phyloP scores from a whole-genome alignment of 2,329 filamentous ascomycete species.

The Aciculosporium take region DNA sequence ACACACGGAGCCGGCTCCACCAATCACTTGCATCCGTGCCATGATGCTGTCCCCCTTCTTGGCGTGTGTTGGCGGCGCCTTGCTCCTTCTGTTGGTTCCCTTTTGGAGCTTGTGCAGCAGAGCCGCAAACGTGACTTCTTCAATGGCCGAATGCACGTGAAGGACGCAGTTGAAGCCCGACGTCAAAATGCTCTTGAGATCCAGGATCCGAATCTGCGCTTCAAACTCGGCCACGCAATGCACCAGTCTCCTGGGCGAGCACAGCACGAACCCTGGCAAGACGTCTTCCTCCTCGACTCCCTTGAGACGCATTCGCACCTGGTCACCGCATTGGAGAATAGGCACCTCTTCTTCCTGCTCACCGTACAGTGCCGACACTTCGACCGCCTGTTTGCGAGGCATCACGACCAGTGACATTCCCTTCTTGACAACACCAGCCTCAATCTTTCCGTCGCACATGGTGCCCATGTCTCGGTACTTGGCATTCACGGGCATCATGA shows the following conservation, averaged over 20 bases:
- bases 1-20: constrained; percentile 75
- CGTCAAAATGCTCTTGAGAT: constrained; percentile 84
- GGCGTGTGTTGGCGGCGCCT: constrained; percentile 82
- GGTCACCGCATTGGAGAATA: constrained; percentile 79
- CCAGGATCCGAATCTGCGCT: constrained; percentile 89
- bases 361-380: constrained; percentile 76
- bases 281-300: constrained; percentile 97
- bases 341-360: constrained; percentile 89
- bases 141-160: constrained; percentile 92
- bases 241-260: constrained; percentile 83
- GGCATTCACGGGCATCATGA: constrained; percentile 96
- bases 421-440: constrained; percentile 89
- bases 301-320: constrained; percentile 80
- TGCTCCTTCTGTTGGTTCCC: constrained; percentile 85
- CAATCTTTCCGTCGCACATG: constrained; percentile 94
- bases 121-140: constrained; percentile 84
- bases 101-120: constrained; percentile 92
- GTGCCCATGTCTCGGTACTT: constrained; percentile 98
- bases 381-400: constrained; percentile 76
- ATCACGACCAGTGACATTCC: constrained; percentile 78
- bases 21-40: constrained; percentile 75
- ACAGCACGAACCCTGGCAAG: constrained; percentile 86
- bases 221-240: constrained; percentile 85
- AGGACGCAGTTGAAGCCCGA: constrained; percentile 96
- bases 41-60: constrained; percentile 75